Evolutionary conservation across 2,329 filamentous ascomycete species (phyloP).

Genomic region (Calonectria hawksworthii): DNA sequence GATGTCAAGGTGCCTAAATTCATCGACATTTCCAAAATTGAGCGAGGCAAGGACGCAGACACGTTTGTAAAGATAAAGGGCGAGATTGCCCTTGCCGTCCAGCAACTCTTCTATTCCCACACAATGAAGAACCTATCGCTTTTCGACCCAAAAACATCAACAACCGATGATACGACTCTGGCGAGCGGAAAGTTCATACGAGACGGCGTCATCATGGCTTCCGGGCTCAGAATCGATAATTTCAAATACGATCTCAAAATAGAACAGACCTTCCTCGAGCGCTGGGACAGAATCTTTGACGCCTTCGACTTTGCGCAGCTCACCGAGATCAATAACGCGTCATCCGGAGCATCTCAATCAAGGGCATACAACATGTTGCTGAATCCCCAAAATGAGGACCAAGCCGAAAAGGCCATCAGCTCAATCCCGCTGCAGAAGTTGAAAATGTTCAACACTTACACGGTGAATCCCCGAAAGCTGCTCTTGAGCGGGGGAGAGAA

Average conservation of each 20-base stretch:
- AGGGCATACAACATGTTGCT: background rate
- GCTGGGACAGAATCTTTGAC: background rate
- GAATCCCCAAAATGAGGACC: background rate
- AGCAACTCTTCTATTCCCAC: slow-evolving; percentile 19
- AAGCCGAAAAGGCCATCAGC: background rate
- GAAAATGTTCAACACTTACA: background rate
- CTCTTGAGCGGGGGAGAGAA: background rate
- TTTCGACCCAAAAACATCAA: background rate
- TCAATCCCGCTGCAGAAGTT: background rate
- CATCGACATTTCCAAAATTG: background rate
- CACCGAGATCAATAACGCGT: background rate
- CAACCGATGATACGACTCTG: background rate
- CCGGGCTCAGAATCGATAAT: background rate
- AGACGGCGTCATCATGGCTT: background rate
- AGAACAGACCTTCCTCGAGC: background rate
- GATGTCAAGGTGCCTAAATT: slow-evolving; percentile 27
- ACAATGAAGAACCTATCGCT: background rate
- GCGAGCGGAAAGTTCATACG: background rate
- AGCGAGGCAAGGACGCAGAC: background rate
- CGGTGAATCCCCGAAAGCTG: background rate
- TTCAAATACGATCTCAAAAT: background rate
- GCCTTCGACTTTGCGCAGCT: background rate
- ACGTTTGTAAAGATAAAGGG: background rate
- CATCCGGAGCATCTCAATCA: background rate
- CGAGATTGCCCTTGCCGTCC: slow-evolving; percentile 22